Evolutionary conservation across 2,329 filamentous ascomycete genomes (phyloP).

Genomic region (Arachnopeziza araneosa): DNA sequence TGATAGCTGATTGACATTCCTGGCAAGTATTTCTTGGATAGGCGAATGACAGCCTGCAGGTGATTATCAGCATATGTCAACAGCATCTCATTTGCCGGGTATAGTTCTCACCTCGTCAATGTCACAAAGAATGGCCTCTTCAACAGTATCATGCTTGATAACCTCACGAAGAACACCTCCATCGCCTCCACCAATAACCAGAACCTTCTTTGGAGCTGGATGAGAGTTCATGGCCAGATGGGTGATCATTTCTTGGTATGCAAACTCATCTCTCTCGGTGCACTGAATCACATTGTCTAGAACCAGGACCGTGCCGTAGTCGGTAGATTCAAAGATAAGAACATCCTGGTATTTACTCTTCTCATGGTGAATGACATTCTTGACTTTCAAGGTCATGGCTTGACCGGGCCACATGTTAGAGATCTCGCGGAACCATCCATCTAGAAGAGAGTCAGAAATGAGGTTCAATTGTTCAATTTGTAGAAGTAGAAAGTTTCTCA

Average conservation of each 20-base stretch:
- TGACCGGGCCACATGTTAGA: constrained; percentile 98
- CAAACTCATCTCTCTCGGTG: constrained; percentile 98
- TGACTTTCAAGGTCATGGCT: constrained; percentile 97
- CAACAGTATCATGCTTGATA: constrained; percentile 96
- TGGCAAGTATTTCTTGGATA: constrained; percentile 97
- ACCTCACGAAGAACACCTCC: constrained; percentile 97
- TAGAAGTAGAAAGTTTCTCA: constrained; percentile 29
- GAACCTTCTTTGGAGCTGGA: constrained; percentile 95
- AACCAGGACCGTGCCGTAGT: constrained; percentile 93
- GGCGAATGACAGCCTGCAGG: constrained; percentile 79
- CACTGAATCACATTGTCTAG: constrained; percentile 99
- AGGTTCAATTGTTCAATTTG: constrained; percentile 3
- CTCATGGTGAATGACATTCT: constrained; percentile 97
- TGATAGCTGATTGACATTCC: constrained; percentile 89
- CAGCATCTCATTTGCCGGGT: not conserved
- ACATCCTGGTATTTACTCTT: constrained; percentile 99
- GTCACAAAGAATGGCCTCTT: constrained; percentile 95
- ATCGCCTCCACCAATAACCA: constrained; percentile 96
- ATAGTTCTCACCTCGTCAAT: constrained; percentile 72
- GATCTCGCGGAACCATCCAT: constrained; percentile 99
- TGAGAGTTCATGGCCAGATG: constrained; percentile 98
- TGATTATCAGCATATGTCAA: constrained; percentile 5
- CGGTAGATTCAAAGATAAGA: constrained; percentile 95
- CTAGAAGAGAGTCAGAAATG: constrained; percentile 40
- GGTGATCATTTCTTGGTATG: constrained; percentile 99